Evolutionary conservation across 768 basidiomycete species (phyloP).

Genomic region (Plicaturopsis crispa): DNA sequence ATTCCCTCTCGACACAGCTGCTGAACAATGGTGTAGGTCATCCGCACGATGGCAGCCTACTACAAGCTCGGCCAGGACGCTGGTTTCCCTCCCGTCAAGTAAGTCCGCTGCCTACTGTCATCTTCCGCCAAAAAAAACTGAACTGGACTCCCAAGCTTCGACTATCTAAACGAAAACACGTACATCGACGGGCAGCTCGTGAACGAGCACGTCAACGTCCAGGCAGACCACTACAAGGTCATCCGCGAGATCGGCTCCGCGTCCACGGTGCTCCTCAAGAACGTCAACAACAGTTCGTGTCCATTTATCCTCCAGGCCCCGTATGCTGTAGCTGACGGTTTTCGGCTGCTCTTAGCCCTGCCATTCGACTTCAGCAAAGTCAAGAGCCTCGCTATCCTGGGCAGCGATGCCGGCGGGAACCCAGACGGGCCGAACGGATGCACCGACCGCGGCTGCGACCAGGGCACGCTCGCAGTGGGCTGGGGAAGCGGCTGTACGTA

Average conservation of each 20-base stretch:
- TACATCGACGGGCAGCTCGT: background rate
- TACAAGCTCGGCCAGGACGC: conserved; percentile 16
- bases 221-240: conserved; percentile 57
- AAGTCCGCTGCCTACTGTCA: background rate
- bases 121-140: too few relatives aligned
- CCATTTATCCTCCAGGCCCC: background rate
- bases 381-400: conserved; percentile 49
- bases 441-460: conserved; percentile 44
- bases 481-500: conserved; percentile 29
- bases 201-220: conserved; percentile 61
- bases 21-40: conserved; percentile 12
- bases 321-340: background rate
- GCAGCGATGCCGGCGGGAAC: conserved; percentile 45
- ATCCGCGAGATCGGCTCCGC: conserved; percentile 63
- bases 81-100: background rate
- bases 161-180: background rate
- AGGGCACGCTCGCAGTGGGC: conserved; percentile 57
- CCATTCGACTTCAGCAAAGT: conserved; percentile 40
- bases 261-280: conserved; percentile 65
- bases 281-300: conserved; percentile 28
- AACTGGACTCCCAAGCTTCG: background rate
- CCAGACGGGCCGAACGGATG: conserved; percentile 29
- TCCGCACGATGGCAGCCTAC: conserved; percentile 46
- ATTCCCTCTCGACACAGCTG: too few relatives aligned
- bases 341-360: conserved; percentile 21